These are phyloP conservation scores for Urtica urens DNA, from an alignment of 306 rosid species.

Conservation along the genomic window DNA sequence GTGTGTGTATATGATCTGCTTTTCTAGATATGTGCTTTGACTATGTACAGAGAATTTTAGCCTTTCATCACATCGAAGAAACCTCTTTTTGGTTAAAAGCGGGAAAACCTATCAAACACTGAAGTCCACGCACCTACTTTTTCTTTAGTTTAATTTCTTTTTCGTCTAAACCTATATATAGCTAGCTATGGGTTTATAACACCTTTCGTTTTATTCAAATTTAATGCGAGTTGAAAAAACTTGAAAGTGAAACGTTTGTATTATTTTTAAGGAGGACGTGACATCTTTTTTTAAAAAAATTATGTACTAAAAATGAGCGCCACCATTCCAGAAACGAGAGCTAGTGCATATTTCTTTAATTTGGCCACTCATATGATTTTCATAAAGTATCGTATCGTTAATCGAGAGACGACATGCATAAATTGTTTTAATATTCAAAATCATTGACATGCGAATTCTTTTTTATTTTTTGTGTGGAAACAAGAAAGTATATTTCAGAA, in stretches of 20 bases:
- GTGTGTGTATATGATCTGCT: background rate
- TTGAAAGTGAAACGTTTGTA: background rate
- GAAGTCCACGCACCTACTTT: conserved; percentile 76
- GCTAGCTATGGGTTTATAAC: background rate
- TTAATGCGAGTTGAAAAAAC: background rate
- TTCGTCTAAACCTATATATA: too few relatives aligned
- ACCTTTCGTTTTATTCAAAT: conserved; percentile 13
- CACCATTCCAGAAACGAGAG: conserved; percentile 5
- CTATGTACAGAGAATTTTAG: conserved; percentile 18
- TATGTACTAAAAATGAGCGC: too few relatives aligned
- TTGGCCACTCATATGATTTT: conserved; percentile 28
- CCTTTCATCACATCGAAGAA: conserved; percentile 11
- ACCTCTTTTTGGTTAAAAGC: conserved; percentile 84
- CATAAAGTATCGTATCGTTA: conserved; percentile 28
- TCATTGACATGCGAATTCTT: conserved; percentile 33
- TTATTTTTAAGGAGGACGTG: too few relatives aligned
- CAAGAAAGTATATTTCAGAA: background rate
- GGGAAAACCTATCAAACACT: conserved; percentile 42
- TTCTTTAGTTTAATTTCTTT: conserved; percentile 19
- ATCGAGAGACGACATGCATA: conserved; percentile 34
- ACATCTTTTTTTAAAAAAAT: too few relatives aligned
- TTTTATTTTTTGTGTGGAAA: background rate
- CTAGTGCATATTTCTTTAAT: background rate
- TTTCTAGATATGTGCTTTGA: background rate
- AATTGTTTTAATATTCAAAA: conserved; percentile 18